Conservation (phyloP, 202 grass and related monocot species). For the Thinopyrum obtusiflorum region DNA sequence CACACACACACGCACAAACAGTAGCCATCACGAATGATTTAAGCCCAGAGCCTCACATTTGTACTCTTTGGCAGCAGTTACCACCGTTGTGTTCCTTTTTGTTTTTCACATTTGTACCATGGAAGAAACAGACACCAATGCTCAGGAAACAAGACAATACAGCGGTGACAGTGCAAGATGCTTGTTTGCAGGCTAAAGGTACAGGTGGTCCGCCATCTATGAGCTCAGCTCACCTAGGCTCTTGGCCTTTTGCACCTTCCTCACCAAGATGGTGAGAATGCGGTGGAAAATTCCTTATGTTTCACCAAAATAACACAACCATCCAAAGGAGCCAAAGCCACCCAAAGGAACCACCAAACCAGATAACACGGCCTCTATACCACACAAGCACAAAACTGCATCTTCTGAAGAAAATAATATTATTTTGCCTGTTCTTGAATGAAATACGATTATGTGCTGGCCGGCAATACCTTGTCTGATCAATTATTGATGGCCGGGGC, state of each 20-base stretch:
- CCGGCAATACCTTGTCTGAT: slow-evolving; percentile 35
- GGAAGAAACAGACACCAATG: slow-evolving; percentile 23
- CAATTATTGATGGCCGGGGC: slow-evolving; percentile 18
- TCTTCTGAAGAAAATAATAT: background rate
- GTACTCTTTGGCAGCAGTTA: slow-evolving; percentile 33
- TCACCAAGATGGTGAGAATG: slow-evolving; percentile 39
- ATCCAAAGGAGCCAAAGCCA: slow-evolving; percentile 27
- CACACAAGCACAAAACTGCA: slow-evolving; percentile 18
- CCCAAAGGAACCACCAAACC: slow-evolving; percentile 8
- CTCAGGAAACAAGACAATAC: slow-evolving; percentile 28
- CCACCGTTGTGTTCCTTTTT: slow-evolving; percentile 19
- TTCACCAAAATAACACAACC: slow-evolving; percentile 36
- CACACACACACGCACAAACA: background rate
- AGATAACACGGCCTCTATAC: slow-evolving; percentile 18
- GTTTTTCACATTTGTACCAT: slow-evolving; percentile 32
- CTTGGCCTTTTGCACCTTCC: slow-evolving; percentile 32
- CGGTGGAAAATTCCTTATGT: slow-evolving; percentile 33
- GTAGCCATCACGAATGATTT: slow-evolving; percentile 29
- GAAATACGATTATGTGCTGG: background rate
- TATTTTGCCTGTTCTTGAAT: background rate
- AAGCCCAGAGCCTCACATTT: slow-evolving; percentile 9
- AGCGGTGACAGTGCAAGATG: slow-evolving; percentile 35
- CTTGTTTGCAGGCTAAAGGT: slow-evolving; percentile 32
- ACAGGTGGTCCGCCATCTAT: slow-evolving; percentile 41
- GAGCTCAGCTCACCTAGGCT: slow-evolving; percentile 40